Evolutionary conservation across 768 basidiomycete genomes (phyloP).

Genomic region (Podaxis sp.): DNA sequence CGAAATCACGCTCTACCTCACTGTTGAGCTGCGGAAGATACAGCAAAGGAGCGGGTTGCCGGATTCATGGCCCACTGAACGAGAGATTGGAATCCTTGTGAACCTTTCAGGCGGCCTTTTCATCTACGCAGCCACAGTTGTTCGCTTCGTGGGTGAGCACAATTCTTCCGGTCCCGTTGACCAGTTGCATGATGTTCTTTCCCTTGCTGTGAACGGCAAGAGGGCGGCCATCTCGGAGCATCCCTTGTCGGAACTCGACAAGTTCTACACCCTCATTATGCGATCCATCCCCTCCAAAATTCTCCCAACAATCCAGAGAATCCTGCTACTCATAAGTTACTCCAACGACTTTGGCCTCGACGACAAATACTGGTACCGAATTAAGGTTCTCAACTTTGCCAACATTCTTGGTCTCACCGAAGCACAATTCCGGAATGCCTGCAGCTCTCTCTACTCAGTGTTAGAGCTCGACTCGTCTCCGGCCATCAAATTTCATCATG

Average conservation of each 20-base stretch:
- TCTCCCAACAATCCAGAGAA: not conserved
- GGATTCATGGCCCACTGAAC: conserved; percentile 13
- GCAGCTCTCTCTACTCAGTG: not conserved
- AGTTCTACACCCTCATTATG: not conserved
- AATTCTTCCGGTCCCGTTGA: not conserved
- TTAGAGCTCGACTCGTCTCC: not conserved
- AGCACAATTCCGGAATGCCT: not conserved
- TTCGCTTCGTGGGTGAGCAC: conserved; percentile 9
- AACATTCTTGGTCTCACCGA: not conserved
- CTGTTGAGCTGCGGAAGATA: not conserved
- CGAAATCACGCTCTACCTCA: conserved; percentile 8
- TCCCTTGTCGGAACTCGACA: not conserved
- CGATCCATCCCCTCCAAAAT: not conserved
- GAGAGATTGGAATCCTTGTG: not conserved
- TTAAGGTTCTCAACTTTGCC: not conserved
- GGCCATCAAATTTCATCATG: conserved; percentile 9
- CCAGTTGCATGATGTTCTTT: not conserved
- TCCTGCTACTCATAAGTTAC: not conserved
- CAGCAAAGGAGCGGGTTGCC: not conserved
- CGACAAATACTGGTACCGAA: too few relatives aligned
- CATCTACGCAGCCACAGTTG: conserved; percentile 5
- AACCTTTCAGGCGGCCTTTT: conserved; percentile 1
- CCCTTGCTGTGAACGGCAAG: not conserved
- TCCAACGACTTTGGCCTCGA: too few relatives aligned
- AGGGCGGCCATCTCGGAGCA: not conserved